Percentiles rank a stretch among this genome's conserved stretches.
Evolutionary conservation across 345 rosid species (phyloP).

Genomic region (Physaria fendleri): DNA sequence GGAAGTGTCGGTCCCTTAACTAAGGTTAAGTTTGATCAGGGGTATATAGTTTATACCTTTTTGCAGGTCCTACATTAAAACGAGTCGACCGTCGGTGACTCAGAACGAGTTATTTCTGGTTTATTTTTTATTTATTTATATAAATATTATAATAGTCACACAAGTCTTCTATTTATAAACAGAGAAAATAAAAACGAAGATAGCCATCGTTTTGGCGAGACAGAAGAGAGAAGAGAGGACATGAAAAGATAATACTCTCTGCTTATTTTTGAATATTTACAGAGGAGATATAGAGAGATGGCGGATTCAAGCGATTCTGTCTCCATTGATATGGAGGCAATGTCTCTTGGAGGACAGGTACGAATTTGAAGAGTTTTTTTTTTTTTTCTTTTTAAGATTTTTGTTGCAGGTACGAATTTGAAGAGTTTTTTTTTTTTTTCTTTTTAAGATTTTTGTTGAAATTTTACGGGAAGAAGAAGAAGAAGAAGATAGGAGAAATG

Average conservation of each 20-base stretch:
- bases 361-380: not conserved
- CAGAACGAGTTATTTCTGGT: constrained; percentile 31
- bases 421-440: constrained; percentile 18
- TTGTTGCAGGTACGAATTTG: too few species aligned
- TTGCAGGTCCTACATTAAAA: constrained; percentile 32
- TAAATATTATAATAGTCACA: not conserved
- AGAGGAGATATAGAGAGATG: constrained; percentile 33
- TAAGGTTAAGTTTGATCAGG: constrained; percentile 45
- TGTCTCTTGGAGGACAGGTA: constrained; percentile 73
- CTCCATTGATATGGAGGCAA: constrained; percentile 75
- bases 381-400: not conserved
- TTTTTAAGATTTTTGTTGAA: constrained; percentile 12
- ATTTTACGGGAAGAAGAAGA: constrained; percentile 22
- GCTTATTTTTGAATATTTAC: constrained; percentile 3
- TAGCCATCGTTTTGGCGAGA: constrained; percentile 18
- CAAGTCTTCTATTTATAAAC: constrained; percentile 28
- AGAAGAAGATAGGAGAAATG: constrained; percentile 7
- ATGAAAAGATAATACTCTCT: constrained; percentile 26
- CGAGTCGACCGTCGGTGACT: constrained; percentile 78
- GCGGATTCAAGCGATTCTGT: constrained; percentile 88
- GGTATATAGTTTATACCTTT: constrained; percentile 33
- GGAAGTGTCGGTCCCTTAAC: constrained; percentile 62
- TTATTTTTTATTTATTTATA: not conserved
- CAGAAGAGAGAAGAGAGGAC: constrained; percentile 12
- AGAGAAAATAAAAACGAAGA: constrained; percentile 20